These are phyloP conservation scores for Plantago elongata DNA, from an alignment of 257 asterid genomes.

Conservation along the genomic window DNA sequence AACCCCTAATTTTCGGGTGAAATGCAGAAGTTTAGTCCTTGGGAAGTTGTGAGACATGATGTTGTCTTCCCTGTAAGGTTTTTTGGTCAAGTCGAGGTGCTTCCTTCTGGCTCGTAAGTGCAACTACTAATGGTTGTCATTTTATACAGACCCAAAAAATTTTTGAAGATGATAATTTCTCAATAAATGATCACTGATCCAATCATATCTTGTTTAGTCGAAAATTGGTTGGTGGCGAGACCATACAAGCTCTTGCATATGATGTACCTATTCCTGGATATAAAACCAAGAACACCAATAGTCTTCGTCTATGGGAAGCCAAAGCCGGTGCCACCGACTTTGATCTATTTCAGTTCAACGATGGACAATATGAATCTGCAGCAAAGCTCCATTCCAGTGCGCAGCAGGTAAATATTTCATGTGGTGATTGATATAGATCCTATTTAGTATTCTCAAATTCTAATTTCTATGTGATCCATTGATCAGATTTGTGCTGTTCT, in stretches of 20 bases:
- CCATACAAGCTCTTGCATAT: slow-evolving; percentile 88
- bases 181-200: slow-evolving; percentile 16
- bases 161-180: slow-evolving; percentile 12
- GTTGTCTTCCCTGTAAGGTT: slow-evolving; percentile 83
- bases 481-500: slow-evolving; percentile 93
- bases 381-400: slow-evolving; percentile 92
- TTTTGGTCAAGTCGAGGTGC: slow-evolving; percentile 90
- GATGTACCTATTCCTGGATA: slow-evolving; percentile 99
- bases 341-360: slow-evolving; percentile 81
- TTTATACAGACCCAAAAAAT: slow-evolving; percentile 14
- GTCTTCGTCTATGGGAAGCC: slow-evolving; percentile 99
- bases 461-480: slow-evolving; percentile 10
- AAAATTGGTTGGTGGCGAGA: slow-evolving; percentile 97
- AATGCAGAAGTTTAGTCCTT: slow-evolving; percentile 93
- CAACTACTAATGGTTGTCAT: slow-evolving; percentile 21
- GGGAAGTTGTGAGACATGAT: slow-evolving; percentile 96
- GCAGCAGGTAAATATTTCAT: slow-evolving; percentile 62
- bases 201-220: slow-evolving; percentile 43
- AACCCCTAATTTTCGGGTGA: slow-evolving; percentile 20
- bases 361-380: slow-evolving; percentile 96
- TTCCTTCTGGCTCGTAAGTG: slow-evolving; percentile 86
- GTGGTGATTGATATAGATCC: slow-evolving; percentile 11
- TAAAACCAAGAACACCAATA: slow-evolving; percentile 90
- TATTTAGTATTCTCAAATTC: slow-evolving; percentile 17
- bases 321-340: slow-evolving; percentile 85